These are phyloP conservation scores for Magnusiomyces ingens DNA, from an alignment of 1,139 yeast genomes.

Conservation along the genomic window DNA sequence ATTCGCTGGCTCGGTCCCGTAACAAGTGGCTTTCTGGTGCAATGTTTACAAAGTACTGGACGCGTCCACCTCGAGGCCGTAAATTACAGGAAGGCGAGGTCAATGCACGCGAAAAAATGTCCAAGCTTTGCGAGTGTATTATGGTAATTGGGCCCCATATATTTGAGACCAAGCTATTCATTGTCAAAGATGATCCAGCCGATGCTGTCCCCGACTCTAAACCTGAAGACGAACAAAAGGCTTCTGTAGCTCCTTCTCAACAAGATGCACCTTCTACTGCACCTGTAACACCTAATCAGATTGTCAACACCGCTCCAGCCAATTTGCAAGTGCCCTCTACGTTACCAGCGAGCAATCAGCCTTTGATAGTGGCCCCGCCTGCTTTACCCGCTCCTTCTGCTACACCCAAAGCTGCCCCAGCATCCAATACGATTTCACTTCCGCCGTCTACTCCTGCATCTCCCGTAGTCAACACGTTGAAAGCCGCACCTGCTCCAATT, in stretches of 20 bases:
- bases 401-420: not conserved
- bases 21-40: constrained; percentile 64
- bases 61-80: constrained; percentile 48
- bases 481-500: not conserved
- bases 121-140: constrained; percentile 71
- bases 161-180: constrained; percentile 69
- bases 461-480: constrained; percentile 9
- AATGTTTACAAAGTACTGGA: constrained; percentile 77
- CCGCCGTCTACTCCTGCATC: constrained; percentile 12
- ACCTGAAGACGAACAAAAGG: not conserved
- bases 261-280: too few relatives aligned
- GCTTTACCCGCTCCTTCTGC: too few relatives aligned
- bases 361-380: too few relatives aligned
- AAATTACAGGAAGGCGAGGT: constrained; percentile 43
- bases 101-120: constrained; percentile 80
- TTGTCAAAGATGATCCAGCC: constrained; percentile 62
- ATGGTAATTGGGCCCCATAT: constrained; percentile 77
- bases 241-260: too few relatives aligned
- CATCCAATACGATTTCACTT: not conserved
- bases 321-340: too few relatives aligned
- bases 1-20: constrained; percentile 70
- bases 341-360: too few relatives aligned
- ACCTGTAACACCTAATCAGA: too few relatives aligned
- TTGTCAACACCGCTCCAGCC: too few relatives aligned
- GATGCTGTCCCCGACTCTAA: not conserved